Percentiles rank a stretch among this genome's conserved stretches.
Conservation (phyloP, 768 basidiomycete species). For the Brasilioporus rufonigricans region DNA sequence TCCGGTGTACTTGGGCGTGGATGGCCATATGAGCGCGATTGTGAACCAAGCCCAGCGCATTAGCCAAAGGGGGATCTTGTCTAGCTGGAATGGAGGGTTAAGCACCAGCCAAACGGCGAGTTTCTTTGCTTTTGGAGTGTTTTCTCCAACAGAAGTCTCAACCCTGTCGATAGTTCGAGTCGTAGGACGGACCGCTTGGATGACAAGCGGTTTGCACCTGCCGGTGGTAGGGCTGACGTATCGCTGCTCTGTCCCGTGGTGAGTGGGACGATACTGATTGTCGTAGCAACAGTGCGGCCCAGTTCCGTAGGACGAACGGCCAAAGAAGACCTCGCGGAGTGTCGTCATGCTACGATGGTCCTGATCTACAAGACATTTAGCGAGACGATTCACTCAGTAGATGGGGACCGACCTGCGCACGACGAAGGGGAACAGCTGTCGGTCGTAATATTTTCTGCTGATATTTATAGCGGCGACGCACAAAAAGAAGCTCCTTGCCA, state of each 20-base stretch:
- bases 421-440: no score
- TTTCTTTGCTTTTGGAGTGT: neutral
- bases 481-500: no score
- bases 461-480: no score
- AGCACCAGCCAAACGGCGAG: slow-evolving; percentile 20
- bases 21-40: slow-evolving; percentile 17
- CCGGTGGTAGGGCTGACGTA: slow-evolving; percentile 25
- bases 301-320: neutral
- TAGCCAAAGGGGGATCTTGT: slow-evolving; percentile 8
- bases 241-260: slow-evolving; percentile 16
- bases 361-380: neutral
- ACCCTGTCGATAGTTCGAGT: neutral
- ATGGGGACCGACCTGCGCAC: neutral
- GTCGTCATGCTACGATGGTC: neutral
- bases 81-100: neutral
- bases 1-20: neutral
- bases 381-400: neutral
- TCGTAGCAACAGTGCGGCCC: slow-evolving; percentile 9
- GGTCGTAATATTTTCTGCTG: no score
- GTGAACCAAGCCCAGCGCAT: slow-evolving; percentile 18
- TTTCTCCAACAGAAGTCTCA: slow-evolving; percentile 1
- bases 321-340: neutral
- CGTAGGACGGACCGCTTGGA: slow-evolving; percentile 26
- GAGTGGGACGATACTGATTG: slow-evolving; percentile 15
- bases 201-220: slow-evolving; percentile 21